These are phyloP conservation scores for Lodderomyces margitis DNA, from an alignment of 1,139 yeast genomes.

Conservation along the genomic window DNA sequence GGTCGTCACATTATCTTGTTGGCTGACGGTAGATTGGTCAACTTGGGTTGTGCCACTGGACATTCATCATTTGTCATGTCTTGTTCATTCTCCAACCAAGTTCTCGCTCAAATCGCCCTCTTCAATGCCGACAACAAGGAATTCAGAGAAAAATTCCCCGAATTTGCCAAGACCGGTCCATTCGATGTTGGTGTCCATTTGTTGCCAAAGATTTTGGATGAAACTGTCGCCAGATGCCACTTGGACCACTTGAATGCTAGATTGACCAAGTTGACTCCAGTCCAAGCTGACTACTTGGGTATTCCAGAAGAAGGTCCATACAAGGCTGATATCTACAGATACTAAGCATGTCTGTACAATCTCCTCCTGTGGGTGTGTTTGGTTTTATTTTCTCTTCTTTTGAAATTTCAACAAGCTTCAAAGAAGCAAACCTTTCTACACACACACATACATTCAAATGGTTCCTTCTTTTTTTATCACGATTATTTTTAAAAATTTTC, in stretches of 20 bases:
- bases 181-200: slow-evolving; percentile 93
- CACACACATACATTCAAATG: neutral
- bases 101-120: slow-evolving; percentile 97
- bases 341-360: slow-evolving; percentile 44
- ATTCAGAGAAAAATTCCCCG: slow-evolving; percentile 81
- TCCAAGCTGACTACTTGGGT: slow-evolving; percentile 95
- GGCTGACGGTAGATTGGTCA: slow-evolving; percentile 99
- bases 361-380: slow-evolving; percentile 1
- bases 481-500: slow-evolving; percentile 2
- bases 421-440: neutral
- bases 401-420: neutral
- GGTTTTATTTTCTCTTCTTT: neutral
- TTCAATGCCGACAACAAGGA: slow-evolving; percentile 83
- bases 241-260: slow-evolving; percentile 92
- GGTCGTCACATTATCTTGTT: slow-evolving; percentile 96
- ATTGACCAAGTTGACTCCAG: slow-evolving; percentile 73
- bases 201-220: slow-evolving; percentile 98
- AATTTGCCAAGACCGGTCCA: slow-evolving; percentile 91
- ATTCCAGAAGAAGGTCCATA: slow-evolving; percentile 93
- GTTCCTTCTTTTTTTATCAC: neutral
- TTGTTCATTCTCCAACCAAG: slow-evolving; percentile 99
- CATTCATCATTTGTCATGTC: slow-evolving; percentile 99
- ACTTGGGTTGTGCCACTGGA: slow-evolving; percentile 99
- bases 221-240: slow-evolving; percentile 98
- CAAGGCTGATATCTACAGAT: slow-evolving; percentile 99